Conservation (phyloP, 164 flowering plant genomes). For the Euptelea pleiosperma region DNA sequence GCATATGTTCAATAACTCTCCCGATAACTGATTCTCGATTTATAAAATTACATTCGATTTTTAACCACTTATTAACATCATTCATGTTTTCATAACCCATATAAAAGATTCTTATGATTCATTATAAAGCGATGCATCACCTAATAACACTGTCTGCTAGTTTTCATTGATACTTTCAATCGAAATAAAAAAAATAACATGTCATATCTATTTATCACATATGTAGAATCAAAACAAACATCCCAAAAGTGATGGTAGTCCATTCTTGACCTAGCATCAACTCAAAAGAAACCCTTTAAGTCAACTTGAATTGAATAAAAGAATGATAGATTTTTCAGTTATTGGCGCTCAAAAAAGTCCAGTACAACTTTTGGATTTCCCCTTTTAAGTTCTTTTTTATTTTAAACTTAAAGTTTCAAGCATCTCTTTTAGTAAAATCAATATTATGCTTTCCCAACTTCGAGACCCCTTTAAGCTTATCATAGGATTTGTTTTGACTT, state of each 20-base stretch:
- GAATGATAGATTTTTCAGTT: too few relatives aligned
- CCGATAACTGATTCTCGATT: not conserved
- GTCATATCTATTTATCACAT: constrained; percentile 3
- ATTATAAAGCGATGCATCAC: not conserved
- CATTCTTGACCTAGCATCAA: not conserved
- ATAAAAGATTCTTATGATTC: not conserved
- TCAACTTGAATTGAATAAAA: too few relatives aligned
- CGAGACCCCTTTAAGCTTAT: too few relatives aligned
- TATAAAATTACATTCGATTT: not conserved
- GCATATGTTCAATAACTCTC: not conserved
- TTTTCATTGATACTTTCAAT: constrained; percentile 8
- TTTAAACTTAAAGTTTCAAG: too few relatives aligned
- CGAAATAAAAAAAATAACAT: not conserved
- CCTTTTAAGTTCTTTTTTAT: too few relatives aligned
- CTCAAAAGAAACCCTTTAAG: too few relatives aligned
- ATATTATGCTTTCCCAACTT: too few relatives aligned
- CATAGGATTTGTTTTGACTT: too few relatives aligned
- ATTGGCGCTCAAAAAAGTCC: too few relatives aligned
- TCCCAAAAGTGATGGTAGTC: not conserved
- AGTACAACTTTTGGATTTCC: too few relatives aligned
- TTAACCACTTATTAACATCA: not conserved
- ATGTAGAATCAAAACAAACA: constrained; percentile 9
- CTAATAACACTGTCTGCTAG: not conserved
- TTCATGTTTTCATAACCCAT: not conserved
- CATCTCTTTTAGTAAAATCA: too few relatives aligned